These are phyloP conservation scores for Stromatinia cepivora DNA, from an alignment of 2,329 filamentous ascomycete species.

Conservation along the genomic window DNA sequence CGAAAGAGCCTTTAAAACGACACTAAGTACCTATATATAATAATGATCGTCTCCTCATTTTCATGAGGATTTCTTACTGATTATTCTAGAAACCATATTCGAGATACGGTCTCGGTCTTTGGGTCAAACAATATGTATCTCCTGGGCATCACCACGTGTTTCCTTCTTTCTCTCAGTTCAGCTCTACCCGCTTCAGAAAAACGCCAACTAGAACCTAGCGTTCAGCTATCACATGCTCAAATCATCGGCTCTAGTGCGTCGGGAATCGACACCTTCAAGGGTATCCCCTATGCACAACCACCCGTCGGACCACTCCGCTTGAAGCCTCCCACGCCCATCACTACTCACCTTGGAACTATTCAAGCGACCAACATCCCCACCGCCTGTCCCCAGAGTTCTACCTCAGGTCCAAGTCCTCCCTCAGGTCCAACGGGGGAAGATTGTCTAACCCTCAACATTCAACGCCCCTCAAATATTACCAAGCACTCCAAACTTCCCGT, in stretches of 20 bases:
- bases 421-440: conserved; percentile 36
- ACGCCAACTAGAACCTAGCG: neutral
- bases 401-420: neutral
- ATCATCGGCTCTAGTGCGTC: neutral
- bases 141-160: neutral
- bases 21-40: neutral
- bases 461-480: conserved; percentile 43
- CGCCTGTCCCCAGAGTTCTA: conserved; percentile 41
- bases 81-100: neutral
- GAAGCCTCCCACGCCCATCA: conserved; percentile 43
- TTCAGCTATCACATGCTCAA: conserved; percentile 10
- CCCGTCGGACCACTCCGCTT: conserved; percentile 47
- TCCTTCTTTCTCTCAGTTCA: neutral
- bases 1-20: too few relatives aligned
- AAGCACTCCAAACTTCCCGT: conserved; percentile 54
- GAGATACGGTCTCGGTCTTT: neutral
- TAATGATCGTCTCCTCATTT: too few relatives aligned
- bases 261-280: conserved; percentile 17
- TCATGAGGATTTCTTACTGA: neutral
- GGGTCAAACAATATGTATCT: neutral
- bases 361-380: conserved; percentile 36
- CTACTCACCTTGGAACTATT: conserved; percentile 30
- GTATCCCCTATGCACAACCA: conserved; percentile 46
- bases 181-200: neutral
- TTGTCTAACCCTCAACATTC: conserved; percentile 43